phyloP scores from a whole-genome alignment of 176 grass and related monocot genomes.

The Avena insularis region DNA sequence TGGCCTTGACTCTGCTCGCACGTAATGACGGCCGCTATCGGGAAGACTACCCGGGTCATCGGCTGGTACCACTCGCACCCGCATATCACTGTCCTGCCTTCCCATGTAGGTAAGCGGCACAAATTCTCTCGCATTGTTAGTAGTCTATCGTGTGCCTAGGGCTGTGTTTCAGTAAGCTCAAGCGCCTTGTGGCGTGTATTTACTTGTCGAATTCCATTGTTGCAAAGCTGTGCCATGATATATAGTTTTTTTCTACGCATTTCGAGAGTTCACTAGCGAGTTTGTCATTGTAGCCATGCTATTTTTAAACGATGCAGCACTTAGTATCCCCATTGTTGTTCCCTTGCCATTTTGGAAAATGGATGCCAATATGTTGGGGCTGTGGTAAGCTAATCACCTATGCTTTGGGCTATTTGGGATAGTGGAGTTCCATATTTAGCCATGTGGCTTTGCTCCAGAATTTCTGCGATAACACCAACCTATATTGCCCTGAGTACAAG shows the following conservation, averaged over 20 bases:
- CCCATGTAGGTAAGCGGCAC: slow-evolving; percentile 72
- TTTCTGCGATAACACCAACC: background rate
- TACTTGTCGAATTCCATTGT: background rate
- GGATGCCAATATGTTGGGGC: background rate
- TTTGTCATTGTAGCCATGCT: background rate
- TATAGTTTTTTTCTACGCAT: background rate
- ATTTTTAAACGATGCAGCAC: background rate
- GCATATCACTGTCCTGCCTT: slow-evolving; percentile 95
- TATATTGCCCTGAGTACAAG: background rate
- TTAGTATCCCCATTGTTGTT: background rate
- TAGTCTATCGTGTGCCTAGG: background rate
- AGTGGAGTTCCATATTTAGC: slow-evolving; percentile 36
- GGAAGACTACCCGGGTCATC: slow-evolving; percentile 89
- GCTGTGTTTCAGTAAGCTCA: background rate
- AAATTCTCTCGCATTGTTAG: background rate
- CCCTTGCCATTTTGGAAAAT: slow-evolving; percentile 31
- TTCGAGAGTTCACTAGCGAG: background rate
- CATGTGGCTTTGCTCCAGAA: slow-evolving; percentile 21
- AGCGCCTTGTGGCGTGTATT: background rate
- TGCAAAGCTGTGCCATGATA: background rate
- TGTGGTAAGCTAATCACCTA: background rate
- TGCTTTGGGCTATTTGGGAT: slow-evolving; percentile 4
- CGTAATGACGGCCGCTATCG: slow-evolving; percentile 76
- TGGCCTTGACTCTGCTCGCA: slow-evolving; percentile 60
- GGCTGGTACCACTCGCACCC: slow-evolving; percentile 99